Percentiles rank a stretch among this genome's conserved stretches.
phyloP scores from a whole-genome alignment of 352 stramenopile species.

The Phytophthora meadii region DNA sequence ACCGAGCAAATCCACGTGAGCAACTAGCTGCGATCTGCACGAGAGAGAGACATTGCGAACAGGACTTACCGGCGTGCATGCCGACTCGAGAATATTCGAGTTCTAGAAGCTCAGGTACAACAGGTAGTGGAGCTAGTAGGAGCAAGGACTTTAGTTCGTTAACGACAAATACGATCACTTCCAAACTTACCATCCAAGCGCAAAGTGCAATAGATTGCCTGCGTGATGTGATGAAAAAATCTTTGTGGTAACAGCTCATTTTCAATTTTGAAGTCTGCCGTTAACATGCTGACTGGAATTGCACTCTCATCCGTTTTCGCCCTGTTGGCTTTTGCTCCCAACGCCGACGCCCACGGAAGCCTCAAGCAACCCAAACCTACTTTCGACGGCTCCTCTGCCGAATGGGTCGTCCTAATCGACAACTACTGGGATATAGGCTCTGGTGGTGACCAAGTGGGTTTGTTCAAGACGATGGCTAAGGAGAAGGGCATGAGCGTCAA shows the following conservation, averaged over 20 bases:
- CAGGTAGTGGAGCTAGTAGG: too few species aligned
- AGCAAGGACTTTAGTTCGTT: too few species aligned
- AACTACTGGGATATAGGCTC: slow-evolving; percentile 46
- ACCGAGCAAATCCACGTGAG: too few species aligned
- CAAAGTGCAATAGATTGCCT: too few species aligned
- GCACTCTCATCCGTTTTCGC: slow-evolving; percentile 13
- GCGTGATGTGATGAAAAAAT: not conserved
- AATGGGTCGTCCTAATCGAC: slow-evolving; percentile 27
- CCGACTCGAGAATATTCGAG: too few species aligned
- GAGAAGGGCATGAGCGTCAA: slow-evolving; percentile 38
- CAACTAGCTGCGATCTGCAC: too few species aligned
- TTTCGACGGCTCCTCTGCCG: slow-evolving; percentile 12
- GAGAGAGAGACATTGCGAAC: too few species aligned
- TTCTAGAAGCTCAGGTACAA: too few species aligned
- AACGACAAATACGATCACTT: too few species aligned
- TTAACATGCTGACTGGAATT: slow-evolving; percentile 6
- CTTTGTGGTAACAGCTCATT: not conserved
- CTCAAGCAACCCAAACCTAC: slow-evolving; percentile 28
- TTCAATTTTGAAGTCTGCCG: slow-evolving; percentile 10
- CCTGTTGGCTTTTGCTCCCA: slow-evolving; percentile 10
- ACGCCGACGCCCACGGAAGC: slow-evolving; percentile 26
- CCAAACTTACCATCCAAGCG: too few species aligned
- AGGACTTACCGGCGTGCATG: too few species aligned
- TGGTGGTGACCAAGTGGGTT: slow-evolving; percentile 36
- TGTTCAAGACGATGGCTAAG: slow-evolving; percentile 36